Conservation (phyloP, 2,329 filamentous ascomycete species). For the Talaromyces pinophilus region DNA sequence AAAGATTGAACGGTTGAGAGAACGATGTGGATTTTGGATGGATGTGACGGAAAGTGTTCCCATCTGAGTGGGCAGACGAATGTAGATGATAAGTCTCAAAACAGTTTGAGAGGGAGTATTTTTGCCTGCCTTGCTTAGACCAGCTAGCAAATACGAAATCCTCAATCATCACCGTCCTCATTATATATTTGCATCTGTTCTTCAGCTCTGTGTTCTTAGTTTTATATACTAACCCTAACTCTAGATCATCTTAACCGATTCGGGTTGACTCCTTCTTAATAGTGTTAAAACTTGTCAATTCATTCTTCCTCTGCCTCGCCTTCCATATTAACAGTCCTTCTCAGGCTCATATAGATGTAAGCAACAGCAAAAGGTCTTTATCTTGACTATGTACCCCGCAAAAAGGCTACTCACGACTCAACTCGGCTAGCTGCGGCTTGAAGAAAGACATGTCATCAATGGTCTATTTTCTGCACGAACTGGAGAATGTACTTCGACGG, state of each 20-base stretch:
- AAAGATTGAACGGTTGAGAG: background rate
- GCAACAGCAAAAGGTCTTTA: background rate
- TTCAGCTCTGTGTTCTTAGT: background rate
- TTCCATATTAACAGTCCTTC: background rate
- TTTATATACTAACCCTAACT: background rate
- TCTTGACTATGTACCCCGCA: background rate
- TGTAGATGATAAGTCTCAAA: background rate
- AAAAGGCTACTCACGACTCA: background rate
- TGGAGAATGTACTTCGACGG: background rate
- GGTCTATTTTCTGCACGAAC: background rate
- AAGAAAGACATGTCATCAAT: background rate
- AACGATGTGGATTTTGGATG: conserved; percentile 3
- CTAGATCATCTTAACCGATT: background rate
- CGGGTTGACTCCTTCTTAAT: background rate
- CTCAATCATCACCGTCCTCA: background rate
- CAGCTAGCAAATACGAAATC: background rate
- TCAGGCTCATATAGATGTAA: background rate
- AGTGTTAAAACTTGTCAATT: background rate
- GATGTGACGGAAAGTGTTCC: background rate
- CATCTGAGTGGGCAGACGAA: background rate
- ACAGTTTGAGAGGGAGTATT: background rate
- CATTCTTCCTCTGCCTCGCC: background rate
- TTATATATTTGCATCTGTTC: background rate
- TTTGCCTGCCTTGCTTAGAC: background rate
- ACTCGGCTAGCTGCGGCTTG: background rate